Evolutionary conservation across 257 asterid genomes (phyloP), one percentile per base, ranked within the genome.

Genomic region (Nicotiana undulata): DNA sequence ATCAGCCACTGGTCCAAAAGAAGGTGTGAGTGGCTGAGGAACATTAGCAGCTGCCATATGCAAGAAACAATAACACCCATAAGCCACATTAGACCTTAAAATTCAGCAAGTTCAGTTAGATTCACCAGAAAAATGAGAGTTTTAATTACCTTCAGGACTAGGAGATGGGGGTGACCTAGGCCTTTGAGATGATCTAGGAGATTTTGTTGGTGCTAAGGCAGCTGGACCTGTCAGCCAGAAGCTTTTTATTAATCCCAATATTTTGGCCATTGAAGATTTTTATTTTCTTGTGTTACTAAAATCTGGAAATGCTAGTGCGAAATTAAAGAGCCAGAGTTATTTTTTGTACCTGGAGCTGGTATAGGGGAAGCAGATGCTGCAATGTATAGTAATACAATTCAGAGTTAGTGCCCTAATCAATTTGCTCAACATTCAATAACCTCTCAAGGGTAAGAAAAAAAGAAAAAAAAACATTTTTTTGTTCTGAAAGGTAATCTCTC

Each of bases 301-400:
- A 52, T 66, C 6, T 49, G 53, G 55, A 68, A 59, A 44, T 26
- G 15, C 2, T 63, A 26, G 55, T 49, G 59, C 24, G 9, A 28
- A 10, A 70, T 40, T 63, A 12, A 26, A 72, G 20, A 24, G 49
- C 44, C 51, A 46, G 22, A 75, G 31, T 5, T 56, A 53, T 7
- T 63, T 40, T 5, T 56, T 34, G 63, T 88, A 92, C 97, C 93
- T 85, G 93, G 95, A 83, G 95, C 85, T 75, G 95, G 89, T 78
- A 88, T 81, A 16, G 94, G 91, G 40, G 93, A 81, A 44, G 83
- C 90, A 49, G 85, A 85, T n/a, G 79, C 59, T 44, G 85, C 86
- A 81, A 75, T 81, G 79, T 40, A 29, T 65, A 64, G 55, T 49
- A 7, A 64, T 40, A 24, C 53, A 15, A 12, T 11, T 44, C 12